phyloP scores from a whole-genome alignment of 495 filamentous ascomycete genomes.

The Xylaria cubensis region DNA sequence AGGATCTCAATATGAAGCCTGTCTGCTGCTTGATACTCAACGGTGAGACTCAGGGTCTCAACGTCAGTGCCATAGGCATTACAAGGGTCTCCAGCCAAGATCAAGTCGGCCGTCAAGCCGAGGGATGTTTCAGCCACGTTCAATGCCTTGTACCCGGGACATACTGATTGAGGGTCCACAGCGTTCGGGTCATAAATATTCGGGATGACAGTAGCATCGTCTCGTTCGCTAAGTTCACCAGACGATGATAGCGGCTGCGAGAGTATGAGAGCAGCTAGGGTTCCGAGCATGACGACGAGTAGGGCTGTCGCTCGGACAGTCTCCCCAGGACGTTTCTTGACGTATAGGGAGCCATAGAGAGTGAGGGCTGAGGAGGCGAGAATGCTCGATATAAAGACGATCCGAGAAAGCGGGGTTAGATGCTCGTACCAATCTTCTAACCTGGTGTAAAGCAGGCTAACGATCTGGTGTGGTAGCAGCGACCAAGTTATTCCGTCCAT shows the following conservation, averaged over 20 bases:
- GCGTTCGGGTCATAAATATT: conserved; percentile 77
- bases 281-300: conserved; percentile 18
- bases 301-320: conserved; percentile 11
- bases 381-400: conserved; percentile 19
- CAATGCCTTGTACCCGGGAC: conserved; percentile 75
- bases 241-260: background rate
- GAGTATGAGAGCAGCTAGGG: conserved; percentile 15
- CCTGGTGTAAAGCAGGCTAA: conserved; percentile 12
- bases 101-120: conserved; percentile 67
- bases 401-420: conserved; percentile 20
- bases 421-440: conserved; percentile 10
- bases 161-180: conserved; percentile 72
- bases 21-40: conserved; percentile 73
- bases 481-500: conserved; percentile 10
- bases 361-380: background rate
- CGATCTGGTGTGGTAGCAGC: conserved; percentile 9
- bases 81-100: conserved; percentile 70
- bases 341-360: conserved; percentile 13
- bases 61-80: conserved; percentile 78
- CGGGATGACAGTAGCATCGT: conserved; percentile 66
- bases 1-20: conserved; percentile 81
- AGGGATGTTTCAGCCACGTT: conserved; percentile 60
- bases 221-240: conserved; percentile 21
- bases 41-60: conserved; percentile 65
- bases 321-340: conserved; percentile 14